These are phyloP conservation scores for Colletotrichum eleusines DNA, from an alignment of 2,329 filamentous ascomycete species.

Conservation along the genomic window DNA sequence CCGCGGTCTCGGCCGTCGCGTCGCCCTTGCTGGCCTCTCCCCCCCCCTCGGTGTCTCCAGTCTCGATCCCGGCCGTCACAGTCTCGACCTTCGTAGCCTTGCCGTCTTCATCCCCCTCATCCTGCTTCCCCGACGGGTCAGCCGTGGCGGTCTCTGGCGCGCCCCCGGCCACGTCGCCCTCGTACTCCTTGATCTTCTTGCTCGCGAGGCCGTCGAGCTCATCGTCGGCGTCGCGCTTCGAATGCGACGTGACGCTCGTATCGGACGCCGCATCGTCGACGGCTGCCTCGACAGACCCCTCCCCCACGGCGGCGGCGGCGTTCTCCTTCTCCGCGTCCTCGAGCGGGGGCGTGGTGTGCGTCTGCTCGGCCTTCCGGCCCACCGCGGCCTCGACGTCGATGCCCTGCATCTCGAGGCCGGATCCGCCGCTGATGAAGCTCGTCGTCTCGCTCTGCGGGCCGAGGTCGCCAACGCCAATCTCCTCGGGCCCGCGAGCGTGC, in stretches of 20 bases:
- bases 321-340: slow-evolving; percentile 42
- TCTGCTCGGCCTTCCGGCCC: slow-evolving; percentile 61
- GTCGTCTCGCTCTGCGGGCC: slow-evolving; percentile 73
- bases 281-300: slow-evolving; percentile 31
- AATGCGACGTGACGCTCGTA: slow-evolving; percentile 52
- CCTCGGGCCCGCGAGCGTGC: slow-evolving; percentile 85
- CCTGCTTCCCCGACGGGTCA: not conserved
- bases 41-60: slow-evolving; percentile 16
- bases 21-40: not conserved
- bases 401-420: slow-evolving; percentile 62
- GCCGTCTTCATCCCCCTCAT: slow-evolving; percentile 4
- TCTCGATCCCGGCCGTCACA: slow-evolving; percentile 20
- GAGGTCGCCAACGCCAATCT: slow-evolving; percentile 88
- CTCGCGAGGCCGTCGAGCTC: slow-evolving; percentile 52
- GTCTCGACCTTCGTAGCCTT: slow-evolving; percentile 31
- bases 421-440: slow-evolving; percentile 53
- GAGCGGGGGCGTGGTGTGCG: slow-evolving; percentile 46
- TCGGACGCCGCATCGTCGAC: slow-evolving; percentile 47
- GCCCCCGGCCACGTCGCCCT: slow-evolving; percentile 37
- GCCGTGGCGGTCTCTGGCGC: slow-evolving; percentile 16
- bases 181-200: slow-evolving; percentile 65
- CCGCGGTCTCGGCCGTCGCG: not conserved
- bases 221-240: slow-evolving; percentile 69
- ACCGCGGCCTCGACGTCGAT: slow-evolving; percentile 73
- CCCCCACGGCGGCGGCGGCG: slow-evolving; percentile 36